Evolutionary conservation across 306 rosid species (phyloP).

Genomic region (Ammopiptanthus mongolicus): DNA sequence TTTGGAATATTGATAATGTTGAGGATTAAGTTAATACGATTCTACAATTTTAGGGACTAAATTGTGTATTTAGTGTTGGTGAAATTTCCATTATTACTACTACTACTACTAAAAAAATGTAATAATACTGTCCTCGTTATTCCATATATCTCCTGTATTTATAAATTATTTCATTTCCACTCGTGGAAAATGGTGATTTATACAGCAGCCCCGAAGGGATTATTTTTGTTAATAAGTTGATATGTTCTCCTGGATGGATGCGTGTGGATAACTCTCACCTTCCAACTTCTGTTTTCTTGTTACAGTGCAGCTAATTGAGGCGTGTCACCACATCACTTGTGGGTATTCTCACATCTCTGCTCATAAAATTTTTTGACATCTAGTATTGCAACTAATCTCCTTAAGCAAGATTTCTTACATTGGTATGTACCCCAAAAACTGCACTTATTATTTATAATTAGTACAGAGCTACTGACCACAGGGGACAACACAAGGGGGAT

Average conservation of each 20-base stretch:
- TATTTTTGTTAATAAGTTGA: background rate
- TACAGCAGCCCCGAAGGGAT: background rate
- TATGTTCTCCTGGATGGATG: background rate
- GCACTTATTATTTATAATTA: background rate
- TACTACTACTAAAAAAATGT: too few relatives aligned
- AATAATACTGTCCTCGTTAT: too few relatives aligned
- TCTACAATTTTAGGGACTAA: too few relatives aligned
- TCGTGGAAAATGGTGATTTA: background rate
- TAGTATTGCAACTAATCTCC: background rate
- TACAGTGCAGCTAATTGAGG: background rate
- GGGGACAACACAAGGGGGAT: background rate
- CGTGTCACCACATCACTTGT: background rate
- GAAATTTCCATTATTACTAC: too few relatives aligned
- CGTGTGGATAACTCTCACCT: background rate
- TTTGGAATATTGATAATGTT: too few relatives aligned
- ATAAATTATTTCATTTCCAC: background rate
- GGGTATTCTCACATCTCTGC: background rate
- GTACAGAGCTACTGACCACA: background rate
- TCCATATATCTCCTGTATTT: background rate
- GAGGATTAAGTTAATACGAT: too few relatives aligned
- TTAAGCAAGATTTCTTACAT: background rate
- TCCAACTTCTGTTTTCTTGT: background rate
- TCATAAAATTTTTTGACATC: background rate
- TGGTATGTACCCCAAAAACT: background rate
- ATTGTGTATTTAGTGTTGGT: too few relatives aligned